Base-by-base conservation (phyloP, 352 stramenopile genomes). In the Peronospora farinosa region DNA sequence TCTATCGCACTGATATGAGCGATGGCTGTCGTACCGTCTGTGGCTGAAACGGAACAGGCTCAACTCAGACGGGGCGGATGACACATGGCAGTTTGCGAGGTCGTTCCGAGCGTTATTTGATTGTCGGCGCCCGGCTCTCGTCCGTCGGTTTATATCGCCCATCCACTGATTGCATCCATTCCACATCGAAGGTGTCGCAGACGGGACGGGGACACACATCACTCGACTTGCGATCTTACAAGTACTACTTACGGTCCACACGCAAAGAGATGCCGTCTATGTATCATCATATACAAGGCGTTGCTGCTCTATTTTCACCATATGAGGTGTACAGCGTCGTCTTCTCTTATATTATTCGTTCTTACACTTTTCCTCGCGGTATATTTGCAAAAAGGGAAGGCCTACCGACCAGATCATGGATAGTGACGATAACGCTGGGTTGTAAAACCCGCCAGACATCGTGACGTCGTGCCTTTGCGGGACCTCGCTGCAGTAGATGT, bases 41-140 rank as follows among this genome's bases (percentile, higher is more conserved):
- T 33, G 37, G 48, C 43, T 47, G 55, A 63, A 59, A 59, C 48
- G 42, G 38, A 30, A 44, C 47, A 33, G 27, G 42, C 37, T 37
- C 48, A 47, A 53, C 35, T 54, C 54, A 58, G 49, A 49, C 32
- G 47, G 50, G 19, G 17, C 33, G 45, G 47, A 19, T 37, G 54
- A 63, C 56, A 54, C 36, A 33, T 57, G 39, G 11, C 15, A 39
- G 30, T 44, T 44, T 44, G 33, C 45, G 28, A 32, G 17, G 41
- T 16, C 37, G 31, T 58, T 51, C 25, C 32, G 27, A 16, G 10
- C 37, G 38, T 54, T 23, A 43, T 60, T 55, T 43, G 47, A 60
- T 60, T 54, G 31, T 54, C 32, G 31, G 43, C 56, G 56, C 56
- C 56, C 49, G 49, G 31, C 56, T 59, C 56, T 64, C 39, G 56